These are phyloP conservation scores for Rhizophlyctis rosea DNA, from an alignment of 192 early-diverging fungal species.

Conservation along the genomic window DNA sequence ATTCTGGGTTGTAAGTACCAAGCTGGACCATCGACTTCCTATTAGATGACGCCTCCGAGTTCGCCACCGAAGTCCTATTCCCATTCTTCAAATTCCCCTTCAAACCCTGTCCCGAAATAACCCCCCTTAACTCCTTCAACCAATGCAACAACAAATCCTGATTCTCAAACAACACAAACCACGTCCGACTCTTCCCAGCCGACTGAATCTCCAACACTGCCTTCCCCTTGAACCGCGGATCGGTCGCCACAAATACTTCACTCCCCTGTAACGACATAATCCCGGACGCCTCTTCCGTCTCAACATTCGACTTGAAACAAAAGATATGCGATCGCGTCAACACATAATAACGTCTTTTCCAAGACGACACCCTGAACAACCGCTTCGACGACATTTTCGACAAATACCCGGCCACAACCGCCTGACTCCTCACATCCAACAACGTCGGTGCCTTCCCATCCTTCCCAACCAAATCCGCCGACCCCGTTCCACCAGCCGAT, in stretches of 20 bases:
- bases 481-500: not conserved
- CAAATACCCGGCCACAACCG: not conserved
- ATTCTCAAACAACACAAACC: not conserved
- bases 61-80: too few relatives aligned
- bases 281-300: not conserved
- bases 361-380: not conserved
- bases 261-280: not conserved
- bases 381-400: not conserved
- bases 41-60: too few relatives aligned
- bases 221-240: not conserved
- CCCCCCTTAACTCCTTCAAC: not conserved
- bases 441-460: not conserved
- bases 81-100: not conserved
- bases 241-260: not conserved
- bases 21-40: too few relatives aligned
- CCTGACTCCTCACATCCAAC: not conserved
- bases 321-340: not conserved
- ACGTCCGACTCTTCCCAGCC: not conserved
- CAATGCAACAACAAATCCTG: not conserved
- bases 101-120: not conserved
- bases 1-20: too few relatives aligned
- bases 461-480: not conserved
- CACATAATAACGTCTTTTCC: not conserved
- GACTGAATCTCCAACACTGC: not conserved
- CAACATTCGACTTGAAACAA: not conserved